These are phyloP conservation scores for Neurospora tetraspora DNA, from an alignment of 495 filamentous ascomycete species.

Conservation along the genomic window DNA sequence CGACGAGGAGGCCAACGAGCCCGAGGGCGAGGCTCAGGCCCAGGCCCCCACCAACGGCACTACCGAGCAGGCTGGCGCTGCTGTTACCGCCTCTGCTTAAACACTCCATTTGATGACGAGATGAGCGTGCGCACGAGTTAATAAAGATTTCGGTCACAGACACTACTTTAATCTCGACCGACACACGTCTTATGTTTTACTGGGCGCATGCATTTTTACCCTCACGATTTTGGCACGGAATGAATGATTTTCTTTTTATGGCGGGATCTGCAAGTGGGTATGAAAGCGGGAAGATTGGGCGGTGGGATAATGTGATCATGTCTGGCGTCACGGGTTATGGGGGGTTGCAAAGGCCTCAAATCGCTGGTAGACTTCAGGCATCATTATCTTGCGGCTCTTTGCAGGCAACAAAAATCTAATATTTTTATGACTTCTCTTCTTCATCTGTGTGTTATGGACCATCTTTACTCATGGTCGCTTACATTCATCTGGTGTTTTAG, in stretches of 20 bases:
- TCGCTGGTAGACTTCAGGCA: conserved; percentile 22
- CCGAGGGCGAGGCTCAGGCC: conserved; percentile 32
- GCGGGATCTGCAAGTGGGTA: conserved; percentile 18
- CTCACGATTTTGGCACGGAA: conserved; percentile 25
- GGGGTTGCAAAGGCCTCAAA: conserved; percentile 13
- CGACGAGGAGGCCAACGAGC: conserved; percentile 59
- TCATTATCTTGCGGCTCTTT: conserved; percentile 21
- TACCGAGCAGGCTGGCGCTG: not conserved
- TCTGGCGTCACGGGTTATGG: conserved; percentile 25
- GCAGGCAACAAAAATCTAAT: conserved; percentile 23
- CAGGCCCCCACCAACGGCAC: conserved; percentile 5
- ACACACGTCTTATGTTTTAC: conserved; percentile 24
- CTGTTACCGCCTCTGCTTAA: conserved; percentile 11
- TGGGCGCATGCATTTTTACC: conserved; percentile 20
- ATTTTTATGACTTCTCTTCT: conserved; percentile 19
- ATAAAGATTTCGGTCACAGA: conserved; percentile 14
- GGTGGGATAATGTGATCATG: conserved; percentile 17
- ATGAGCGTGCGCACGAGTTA: conserved; percentile 18
- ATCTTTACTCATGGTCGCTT: conserved; percentile 21
- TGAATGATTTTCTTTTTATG: conserved; percentile 21
- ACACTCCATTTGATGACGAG: conserved; percentile 5
- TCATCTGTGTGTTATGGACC: conserved; percentile 18
- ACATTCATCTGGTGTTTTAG: conserved; percentile 28
- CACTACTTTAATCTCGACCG: conserved; percentile 20
- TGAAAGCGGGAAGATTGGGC: conserved; percentile 18